Evolutionary conservation across 176 grass and related monocot genomes (phyloP).

Genomic region (Dendrocalamus sinicus): DNA sequence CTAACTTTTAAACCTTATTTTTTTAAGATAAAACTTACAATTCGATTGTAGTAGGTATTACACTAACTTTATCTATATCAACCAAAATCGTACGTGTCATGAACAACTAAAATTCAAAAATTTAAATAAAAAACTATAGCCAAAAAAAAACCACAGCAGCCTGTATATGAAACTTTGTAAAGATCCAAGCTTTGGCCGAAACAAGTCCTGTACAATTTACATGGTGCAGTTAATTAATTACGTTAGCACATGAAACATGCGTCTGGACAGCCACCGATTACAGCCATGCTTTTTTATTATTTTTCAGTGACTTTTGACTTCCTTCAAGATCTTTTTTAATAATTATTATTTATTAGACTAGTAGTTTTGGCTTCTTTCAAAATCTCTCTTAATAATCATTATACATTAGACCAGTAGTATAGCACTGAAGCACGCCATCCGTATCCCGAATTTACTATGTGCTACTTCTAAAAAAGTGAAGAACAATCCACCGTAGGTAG

Average conservation of each 20-base stretch:
- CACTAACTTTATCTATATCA: too few relatives aligned
- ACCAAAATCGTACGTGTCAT: rapidly evolving
- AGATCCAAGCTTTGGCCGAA: background rate
- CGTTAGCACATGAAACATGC: background rate
- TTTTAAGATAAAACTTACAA: too few relatives aligned
- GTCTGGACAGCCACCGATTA: background rate
- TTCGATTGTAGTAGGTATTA: rapidly evolving
- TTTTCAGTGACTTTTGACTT: too few relatives aligned
- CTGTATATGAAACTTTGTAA: background rate
- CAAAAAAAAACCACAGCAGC: background rate
- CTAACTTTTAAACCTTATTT: too few relatives aligned
- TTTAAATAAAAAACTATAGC: too few relatives aligned
- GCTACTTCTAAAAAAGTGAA: background rate
- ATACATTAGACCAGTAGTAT: background rate
- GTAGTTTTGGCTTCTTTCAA: too few relatives aligned
- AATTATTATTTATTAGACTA: too few relatives aligned
- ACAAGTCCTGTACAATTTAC: background rate
- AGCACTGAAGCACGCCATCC: background rate
- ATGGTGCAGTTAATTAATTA: background rate
- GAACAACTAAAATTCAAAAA: too few relatives aligned
- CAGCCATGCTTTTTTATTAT: too few relatives aligned
- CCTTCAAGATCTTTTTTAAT: too few relatives aligned
- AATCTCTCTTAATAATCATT: too few relatives aligned
- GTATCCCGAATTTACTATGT: background rate
- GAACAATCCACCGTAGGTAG: background rate